A percentile compares a stretch with the other conserved stretches of the same genome.
Evolutionary conservation across 805 yeast species (phyloP).

Genomic region (Starmerella geochares): DNA sequence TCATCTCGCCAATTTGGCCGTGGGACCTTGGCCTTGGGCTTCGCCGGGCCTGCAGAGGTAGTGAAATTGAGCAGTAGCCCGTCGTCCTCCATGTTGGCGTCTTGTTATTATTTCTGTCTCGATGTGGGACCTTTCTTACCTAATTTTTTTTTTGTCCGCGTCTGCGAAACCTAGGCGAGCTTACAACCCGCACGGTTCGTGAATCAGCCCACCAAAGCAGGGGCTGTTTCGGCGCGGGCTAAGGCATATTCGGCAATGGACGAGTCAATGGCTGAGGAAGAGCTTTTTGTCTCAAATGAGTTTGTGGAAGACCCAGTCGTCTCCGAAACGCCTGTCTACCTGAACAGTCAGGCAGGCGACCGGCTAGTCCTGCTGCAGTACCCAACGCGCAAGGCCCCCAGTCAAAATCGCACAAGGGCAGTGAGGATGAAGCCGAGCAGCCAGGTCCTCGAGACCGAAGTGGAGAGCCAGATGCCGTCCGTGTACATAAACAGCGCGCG

Average conservation of each 20-base stretch:
- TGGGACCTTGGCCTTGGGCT: constrained; percentile 21
- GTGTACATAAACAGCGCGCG: constrained; percentile 50
- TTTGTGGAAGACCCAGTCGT: constrained; percentile 49
- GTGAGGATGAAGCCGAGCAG: constrained; percentile 53
- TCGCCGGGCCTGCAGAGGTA: constrained; percentile 30
- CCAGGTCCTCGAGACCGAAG: constrained; percentile 59
- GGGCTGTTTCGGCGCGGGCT: background rate
- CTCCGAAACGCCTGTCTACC: constrained; percentile 48
- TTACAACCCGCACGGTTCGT: background rate
- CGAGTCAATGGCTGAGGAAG: constrained; percentile 29
- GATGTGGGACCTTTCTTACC: background rate
- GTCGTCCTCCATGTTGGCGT: constrained; percentile 35
- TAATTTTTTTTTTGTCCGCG: constrained; percentile 15
- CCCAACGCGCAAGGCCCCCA: constrained; percentile 39
- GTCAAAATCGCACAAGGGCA: background rate
- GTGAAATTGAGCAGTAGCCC: constrained; percentile 70
- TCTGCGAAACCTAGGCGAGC: background rate
- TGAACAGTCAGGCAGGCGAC: constrained; percentile 30
- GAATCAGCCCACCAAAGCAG: background rate
- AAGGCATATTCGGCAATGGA: background rate
- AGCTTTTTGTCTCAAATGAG: constrained; percentile 19
- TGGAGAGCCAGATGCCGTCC: constrained; percentile 55
- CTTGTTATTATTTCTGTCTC: background rate
- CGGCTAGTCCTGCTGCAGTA: constrained; percentile 45
- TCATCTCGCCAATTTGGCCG: constrained; percentile 5